phyloP scores from a whole-genome alignment of 495 filamentous ascomycete species.

The Penicillium pancosmium region DNA sequence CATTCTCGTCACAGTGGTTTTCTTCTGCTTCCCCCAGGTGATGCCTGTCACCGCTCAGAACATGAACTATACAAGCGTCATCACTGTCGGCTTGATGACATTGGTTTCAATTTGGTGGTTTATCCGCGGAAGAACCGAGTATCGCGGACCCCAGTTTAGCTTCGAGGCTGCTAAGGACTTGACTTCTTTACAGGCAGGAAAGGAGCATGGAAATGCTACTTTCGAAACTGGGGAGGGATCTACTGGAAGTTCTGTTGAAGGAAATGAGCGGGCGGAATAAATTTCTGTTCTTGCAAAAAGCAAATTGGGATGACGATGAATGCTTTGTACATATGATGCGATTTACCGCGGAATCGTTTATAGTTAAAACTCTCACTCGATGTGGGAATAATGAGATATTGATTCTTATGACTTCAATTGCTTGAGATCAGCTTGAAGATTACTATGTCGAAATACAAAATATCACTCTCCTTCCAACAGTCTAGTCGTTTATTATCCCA shows the following conservation, averaged over 20 bases:
- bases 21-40: constrained; percentile 72
- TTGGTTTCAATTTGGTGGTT: constrained; percentile 41
- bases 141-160: constrained; percentile 37
- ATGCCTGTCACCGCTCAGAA: constrained; percentile 52
- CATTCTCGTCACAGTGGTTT: constrained; percentile 66
- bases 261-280: not conserved
- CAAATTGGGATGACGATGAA: too few relatives aligned
- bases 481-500: too few relatives aligned
- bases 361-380: too few relatives aligned
- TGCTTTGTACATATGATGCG: too few relatives aligned
- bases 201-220: not conserved
- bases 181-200: not conserved
- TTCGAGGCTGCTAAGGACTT: constrained; percentile 31
- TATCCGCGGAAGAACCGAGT: constrained; percentile 27
- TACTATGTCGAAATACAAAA: too few relatives aligned
- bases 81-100: constrained; percentile 56
- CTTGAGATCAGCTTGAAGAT: too few relatives aligned
- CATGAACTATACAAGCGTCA: constrained; percentile 72
- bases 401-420: too few relatives aligned
- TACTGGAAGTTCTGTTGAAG: not conserved
- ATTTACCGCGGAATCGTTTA: too few relatives aligned
- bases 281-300: not conserved
- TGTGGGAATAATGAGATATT: too few relatives aligned
- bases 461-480: too few relatives aligned
- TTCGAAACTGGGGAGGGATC: not conserved